Evolutionary conservation across 2,329 filamentous ascomycete species (phyloP).

Genomic region (Pseudogymnoascus sp.): DNA sequence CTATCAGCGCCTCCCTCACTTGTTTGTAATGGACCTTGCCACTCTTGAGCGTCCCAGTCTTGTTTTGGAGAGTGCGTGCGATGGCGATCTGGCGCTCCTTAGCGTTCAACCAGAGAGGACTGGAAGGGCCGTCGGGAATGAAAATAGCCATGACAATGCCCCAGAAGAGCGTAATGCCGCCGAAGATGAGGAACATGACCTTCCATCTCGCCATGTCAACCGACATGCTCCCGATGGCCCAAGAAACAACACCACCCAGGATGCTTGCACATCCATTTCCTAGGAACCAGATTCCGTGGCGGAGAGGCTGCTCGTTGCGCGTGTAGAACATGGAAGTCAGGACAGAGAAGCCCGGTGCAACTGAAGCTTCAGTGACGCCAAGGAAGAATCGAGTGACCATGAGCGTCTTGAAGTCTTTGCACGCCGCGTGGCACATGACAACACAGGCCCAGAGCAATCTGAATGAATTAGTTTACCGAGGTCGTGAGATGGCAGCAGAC

Average conservation of each 20-base stretch:
- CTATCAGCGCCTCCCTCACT: no score
- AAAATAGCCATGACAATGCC: slow-evolving; percentile 35
- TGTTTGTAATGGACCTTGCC: no score
- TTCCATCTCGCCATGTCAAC: slow-evolving; percentile 54
- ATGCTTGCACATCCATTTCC: slow-evolving; percentile 45
- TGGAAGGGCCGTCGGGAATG: no score
- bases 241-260: slow-evolving; percentile 55
- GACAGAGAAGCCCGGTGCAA: slow-evolving; percentile 59
- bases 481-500: no score
- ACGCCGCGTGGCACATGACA: slow-evolving; percentile 60
- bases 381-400: slow-evolving; percentile 47
- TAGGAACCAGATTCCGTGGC: slow-evolving; percentile 61
- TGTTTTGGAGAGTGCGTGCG: slow-evolving; percentile 51
- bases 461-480: no score
- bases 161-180: slow-evolving; percentile 53
- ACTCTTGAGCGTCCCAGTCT: slow-evolving; percentile 39
- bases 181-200: slow-evolving; percentile 61
- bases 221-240: slow-evolving; percentile 55
- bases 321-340: slow-evolving; percentile 56
- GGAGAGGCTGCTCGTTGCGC: slow-evolving; percentile 52
- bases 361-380: slow-evolving; percentile 51
- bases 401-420: slow-evolving; percentile 39
- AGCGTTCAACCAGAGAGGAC: slow-evolving; percentile 32
- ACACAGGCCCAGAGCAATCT: slow-evolving; percentile 52
- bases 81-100: slow-evolving; percentile 58